Percentiles rank a stretch among this genome's conserved stretches.
Evolutionary conservation across 78 protist species (phyloP).

Genomic region (Polysphondylium violaceum): DNA sequence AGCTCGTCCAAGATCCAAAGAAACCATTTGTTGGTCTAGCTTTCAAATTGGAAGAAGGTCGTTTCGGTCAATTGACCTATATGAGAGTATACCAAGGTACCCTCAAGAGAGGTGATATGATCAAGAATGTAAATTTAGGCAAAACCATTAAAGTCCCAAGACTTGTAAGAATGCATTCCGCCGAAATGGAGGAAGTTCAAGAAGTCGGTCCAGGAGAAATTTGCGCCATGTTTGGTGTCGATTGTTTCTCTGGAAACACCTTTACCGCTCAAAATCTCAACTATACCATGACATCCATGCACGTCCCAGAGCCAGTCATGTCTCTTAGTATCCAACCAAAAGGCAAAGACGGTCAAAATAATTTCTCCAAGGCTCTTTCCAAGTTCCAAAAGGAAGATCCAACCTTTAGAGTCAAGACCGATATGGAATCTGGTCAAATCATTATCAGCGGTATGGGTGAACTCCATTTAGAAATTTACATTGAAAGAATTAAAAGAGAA

Average conservation of each 20-base stretch:
- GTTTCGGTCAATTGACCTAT: conserved; percentile 96
- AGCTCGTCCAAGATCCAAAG: conserved; percentile 36
- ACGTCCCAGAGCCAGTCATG: conserved; percentile 97
- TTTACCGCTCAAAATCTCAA: conserved; percentile 83
- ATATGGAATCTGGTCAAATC: conserved; percentile 81
- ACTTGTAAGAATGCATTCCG: conserved; percentile 96
- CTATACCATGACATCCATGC: conserved; percentile 89
- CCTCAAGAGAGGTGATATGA: conserved; percentile 82
- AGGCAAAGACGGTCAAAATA: conserved; percentile 49
- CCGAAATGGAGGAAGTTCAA: conserved; percentile 89
- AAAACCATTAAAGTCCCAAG: conserved; percentile 89
- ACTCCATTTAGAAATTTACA: conserved; percentile 96
- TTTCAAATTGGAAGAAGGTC: conserved; percentile 95
- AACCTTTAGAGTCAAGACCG: conserved; percentile 93
- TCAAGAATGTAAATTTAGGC: conserved; percentile 74
- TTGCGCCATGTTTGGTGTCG: conserved; percentile 97
- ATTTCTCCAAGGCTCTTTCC: conserved; percentile 85
- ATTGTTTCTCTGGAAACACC: conserved; percentile 97
- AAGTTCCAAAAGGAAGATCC: conserved; percentile 97
- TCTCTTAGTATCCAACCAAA: conserved; percentile 90
- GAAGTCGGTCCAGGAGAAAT: conserved; percentile 95
- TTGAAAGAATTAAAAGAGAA: conserved; percentile 93
- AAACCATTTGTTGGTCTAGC: conserved; percentile 92
- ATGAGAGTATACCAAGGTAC: conserved; percentile 96
- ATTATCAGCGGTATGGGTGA: conserved; percentile 98